Conservation (phyloP, 768 basidiomycete genomes). For the Naganishia vaughanmartiniae region DNA sequence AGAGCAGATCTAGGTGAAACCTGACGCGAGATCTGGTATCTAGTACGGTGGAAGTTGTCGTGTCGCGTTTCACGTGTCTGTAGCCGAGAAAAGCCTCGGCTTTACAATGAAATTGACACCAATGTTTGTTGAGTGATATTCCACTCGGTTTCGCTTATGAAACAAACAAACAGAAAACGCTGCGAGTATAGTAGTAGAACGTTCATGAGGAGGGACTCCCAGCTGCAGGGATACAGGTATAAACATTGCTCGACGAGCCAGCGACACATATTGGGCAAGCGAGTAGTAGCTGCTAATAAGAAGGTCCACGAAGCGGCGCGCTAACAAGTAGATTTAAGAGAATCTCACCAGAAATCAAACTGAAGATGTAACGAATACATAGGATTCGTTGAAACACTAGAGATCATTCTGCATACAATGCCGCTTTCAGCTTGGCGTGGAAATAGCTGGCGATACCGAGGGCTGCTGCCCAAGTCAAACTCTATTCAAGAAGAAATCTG, state of each 20-base stretch:
- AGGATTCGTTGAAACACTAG: background rate
- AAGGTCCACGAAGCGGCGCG: no score
- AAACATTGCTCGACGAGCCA: background rate
- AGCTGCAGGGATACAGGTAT: background rate
- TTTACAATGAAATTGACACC: background rate
- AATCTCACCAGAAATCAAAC: background rate
- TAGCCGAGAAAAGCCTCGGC: constrained; percentile 11
- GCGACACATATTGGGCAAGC: no score
- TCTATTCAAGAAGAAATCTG: constrained; percentile 10
- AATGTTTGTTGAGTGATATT: constrained; percentile 18
- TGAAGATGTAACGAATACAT: background rate
- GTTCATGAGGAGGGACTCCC: no score
- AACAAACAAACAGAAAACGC: no score
- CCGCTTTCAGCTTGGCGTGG: background rate
- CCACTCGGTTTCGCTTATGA: background rate
- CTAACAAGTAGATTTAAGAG: no score
- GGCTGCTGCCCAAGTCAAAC: background rate
- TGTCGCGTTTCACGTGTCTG: constrained; percentile 17
- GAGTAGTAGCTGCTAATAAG: no score
- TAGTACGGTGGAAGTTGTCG: no score
- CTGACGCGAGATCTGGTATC: background rate
- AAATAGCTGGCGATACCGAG: no score
- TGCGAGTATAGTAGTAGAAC: no score
- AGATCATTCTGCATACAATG: background rate
- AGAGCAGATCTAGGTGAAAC: background rate